phyloP scores from a whole-genome alignment of 2,329 filamentous ascomycete genomes.

The Cadophora sp. region DNA sequence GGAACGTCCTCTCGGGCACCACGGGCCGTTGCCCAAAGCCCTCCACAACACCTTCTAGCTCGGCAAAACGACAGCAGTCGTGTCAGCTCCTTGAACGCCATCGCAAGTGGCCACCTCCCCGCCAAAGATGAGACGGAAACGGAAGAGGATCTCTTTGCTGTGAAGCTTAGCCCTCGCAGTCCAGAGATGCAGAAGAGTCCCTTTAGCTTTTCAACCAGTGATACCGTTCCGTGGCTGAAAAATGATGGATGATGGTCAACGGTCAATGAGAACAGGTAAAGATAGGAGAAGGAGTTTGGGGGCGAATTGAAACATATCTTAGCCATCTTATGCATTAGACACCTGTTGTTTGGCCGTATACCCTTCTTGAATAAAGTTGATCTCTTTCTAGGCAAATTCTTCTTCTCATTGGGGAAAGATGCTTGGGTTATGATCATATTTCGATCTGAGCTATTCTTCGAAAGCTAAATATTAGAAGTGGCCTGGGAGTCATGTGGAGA shows the following conservation, averaged over 20 bases:
- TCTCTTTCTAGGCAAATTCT: not conserved
- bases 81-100: conserved; percentile 46
- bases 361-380: conserved; percentile 24
- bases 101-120: conserved; percentile 45
- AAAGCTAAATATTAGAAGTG: too few species aligned
- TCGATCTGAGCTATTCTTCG: too few species aligned
- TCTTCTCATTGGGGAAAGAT: not conserved
- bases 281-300: not conserved
- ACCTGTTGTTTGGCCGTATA: conserved; percentile 26
- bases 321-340: conserved; percentile 24
- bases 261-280: not conserved
- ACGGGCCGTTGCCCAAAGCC: conserved; percentile 45
- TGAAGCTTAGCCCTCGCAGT: conserved; percentile 84
- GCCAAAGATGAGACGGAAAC: conserved; percentile 54
- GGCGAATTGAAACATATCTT: conserved; percentile 14
- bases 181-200: conserved; percentile 87
- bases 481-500: not conserved
- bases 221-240: conserved; percentile 42
- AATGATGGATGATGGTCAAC: conserved; percentile 31
- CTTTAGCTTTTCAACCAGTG: conserved; percentile 61
- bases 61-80: conserved; percentile 37
- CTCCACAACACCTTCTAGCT: conserved; percentile 37
- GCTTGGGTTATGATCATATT: not conserved
- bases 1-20: conserved; percentile 50
- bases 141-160: conserved; percentile 85